phyloP scores from a whole-genome alignment of 164 flowering plant species.

The Vitis amurensis region DNA sequence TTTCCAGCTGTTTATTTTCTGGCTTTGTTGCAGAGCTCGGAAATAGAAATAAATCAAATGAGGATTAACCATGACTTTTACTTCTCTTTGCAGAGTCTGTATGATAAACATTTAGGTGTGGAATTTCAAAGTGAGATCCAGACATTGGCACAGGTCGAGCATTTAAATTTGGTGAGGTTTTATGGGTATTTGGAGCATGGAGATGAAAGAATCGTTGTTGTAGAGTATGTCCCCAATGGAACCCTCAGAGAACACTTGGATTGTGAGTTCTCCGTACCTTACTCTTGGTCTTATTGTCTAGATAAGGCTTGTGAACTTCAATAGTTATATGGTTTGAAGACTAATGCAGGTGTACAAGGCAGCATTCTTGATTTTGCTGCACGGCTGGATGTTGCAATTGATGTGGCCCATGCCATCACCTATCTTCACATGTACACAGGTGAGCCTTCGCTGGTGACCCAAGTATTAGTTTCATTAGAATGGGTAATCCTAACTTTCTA shows the following conservation, averaged over 20 bases:
- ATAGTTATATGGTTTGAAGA: not conserved
- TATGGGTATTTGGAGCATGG: conserved; percentile 69
- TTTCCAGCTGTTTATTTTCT: not conserved
- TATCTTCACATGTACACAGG: conserved; percentile 98
- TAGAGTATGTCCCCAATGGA: conserved; percentile 92
- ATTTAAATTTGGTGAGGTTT: conserved; percentile 77
- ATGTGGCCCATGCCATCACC: conserved; percentile 96
- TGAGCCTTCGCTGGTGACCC: conserved; percentile 12
- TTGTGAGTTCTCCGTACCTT: conserved; percentile 44
- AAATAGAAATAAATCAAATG: not conserved
- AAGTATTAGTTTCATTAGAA: not conserved
- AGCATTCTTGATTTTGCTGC: conserved; percentile 69
- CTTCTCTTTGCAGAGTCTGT: conserved; percentile 46
- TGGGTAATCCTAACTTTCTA: not conserved
- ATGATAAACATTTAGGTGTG: conserved; percentile 63
- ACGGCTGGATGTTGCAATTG: conserved; percentile 83
- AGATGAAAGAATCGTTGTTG: conserved; percentile 80
- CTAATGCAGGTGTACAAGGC: conserved; percentile 59
- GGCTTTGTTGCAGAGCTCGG: not conserved
- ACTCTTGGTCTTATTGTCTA: not conserved
- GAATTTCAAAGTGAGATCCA: conserved; percentile 81
- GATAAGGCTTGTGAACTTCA: not conserved
- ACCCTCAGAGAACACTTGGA: conserved; percentile 94
- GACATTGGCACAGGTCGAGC: conserved; percentile 71
- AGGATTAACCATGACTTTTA: conserved; percentile 1